Percentiles rank a stretch among this genome's conserved stretches.
These are phyloP conservation scores for Daldinia concentrica DNA, from an alignment of 495 filamentous ascomycete species.

Conservation along the genomic window DNA sequence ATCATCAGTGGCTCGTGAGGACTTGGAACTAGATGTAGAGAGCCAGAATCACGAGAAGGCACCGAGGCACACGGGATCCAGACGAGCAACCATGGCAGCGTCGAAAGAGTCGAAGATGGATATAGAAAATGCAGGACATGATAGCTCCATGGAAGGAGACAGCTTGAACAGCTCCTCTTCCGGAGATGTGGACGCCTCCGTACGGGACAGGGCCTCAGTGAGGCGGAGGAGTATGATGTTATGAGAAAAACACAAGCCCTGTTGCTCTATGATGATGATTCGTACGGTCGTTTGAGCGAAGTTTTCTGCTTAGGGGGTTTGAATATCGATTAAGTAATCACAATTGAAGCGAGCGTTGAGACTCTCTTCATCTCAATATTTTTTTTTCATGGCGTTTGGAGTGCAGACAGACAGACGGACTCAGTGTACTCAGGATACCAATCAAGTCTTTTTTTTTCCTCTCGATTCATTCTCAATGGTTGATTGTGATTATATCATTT, in stretches of 20 bases:
- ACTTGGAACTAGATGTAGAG: constrained; percentile 29
- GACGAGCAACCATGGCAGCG: constrained; percentile 54
- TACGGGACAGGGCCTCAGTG: constrained; percentile 32
- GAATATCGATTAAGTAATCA: constrained; percentile 22
- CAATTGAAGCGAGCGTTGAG: constrained; percentile 2
- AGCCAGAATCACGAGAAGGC: constrained; percentile 31
- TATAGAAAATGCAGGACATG: constrained; percentile 19
- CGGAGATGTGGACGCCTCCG: constrained; percentile 14
- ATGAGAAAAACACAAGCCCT: constrained; percentile 49
- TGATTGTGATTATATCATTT: not conserved
- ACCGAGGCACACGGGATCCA: constrained; percentile 12
- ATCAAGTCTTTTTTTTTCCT: constrained; percentile 22
- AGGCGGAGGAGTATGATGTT: constrained; percentile 67
- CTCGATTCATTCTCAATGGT: not conserved
- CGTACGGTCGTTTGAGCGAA: constrained; percentile 26
- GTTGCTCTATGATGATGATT: constrained; percentile 31
- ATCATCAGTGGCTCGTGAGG: constrained; percentile 40
- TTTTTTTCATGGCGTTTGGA: constrained; percentile 26
- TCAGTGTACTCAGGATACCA: constrained; percentile 31
- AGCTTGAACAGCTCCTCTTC: constrained; percentile 32
- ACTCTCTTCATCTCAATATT: constrained; percentile 12
- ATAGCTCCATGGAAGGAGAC: constrained; percentile 36
- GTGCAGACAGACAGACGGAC: constrained; percentile 11
- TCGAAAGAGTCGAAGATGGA: constrained; percentile 46
- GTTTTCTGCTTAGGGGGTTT: constrained; percentile 13